Conservation (phyloP, 768 basidiomycete species). For the Lentinula raphanica region DNA sequence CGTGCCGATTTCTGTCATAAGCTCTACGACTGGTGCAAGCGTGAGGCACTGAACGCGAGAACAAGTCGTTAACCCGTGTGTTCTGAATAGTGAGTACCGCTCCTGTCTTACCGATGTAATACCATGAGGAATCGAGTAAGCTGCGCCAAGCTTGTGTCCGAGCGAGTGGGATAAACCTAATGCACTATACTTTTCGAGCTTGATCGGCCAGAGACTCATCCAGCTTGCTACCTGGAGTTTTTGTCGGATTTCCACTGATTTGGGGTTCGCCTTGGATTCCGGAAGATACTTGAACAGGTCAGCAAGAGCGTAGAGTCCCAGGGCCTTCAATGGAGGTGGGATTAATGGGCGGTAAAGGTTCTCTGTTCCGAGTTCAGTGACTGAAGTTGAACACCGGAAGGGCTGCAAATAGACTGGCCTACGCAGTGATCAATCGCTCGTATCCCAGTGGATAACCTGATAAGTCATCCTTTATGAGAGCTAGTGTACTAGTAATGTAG, state of each 20-base stretch:
- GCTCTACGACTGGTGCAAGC: slow-evolving; percentile 54
- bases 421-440: slow-evolving; percentile 77
- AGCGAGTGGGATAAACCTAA: slow-evolving; percentile 74
- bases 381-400: background rate
- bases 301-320: slow-evolving; percentile 61
- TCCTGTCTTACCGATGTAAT: slow-evolving; percentile 63
- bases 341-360: slow-evolving; percentile 54
- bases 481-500: slow-evolving; percentile 7
- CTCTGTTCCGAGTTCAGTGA: slow-evolving; percentile 34
- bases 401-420: slow-evolving; percentile 33
- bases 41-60: slow-evolving; percentile 54
- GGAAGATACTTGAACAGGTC: slow-evolving; percentile 76
- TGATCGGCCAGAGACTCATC: slow-evolving; percentile 76
- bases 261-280: slow-evolving; percentile 52
- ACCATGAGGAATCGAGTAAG: slow-evolving; percentile 74
- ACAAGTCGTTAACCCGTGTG: background rate
- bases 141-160: slow-evolving; percentile 69
- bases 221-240: slow-evolving; percentile 70
- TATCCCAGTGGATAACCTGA: slow-evolving; percentile 76
- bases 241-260: slow-evolving; percentile 54
- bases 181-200: slow-evolving; percentile 53
- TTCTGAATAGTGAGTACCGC: slow-evolving; percentile 4
- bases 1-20: slow-evolving; percentile 54
- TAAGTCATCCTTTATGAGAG: slow-evolving; percentile 11
- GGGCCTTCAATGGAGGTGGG: slow-evolving; percentile 53